Conservation (phyloP, 768 basidiomycete species). For the Rhizopogon vinicolor region DNA sequence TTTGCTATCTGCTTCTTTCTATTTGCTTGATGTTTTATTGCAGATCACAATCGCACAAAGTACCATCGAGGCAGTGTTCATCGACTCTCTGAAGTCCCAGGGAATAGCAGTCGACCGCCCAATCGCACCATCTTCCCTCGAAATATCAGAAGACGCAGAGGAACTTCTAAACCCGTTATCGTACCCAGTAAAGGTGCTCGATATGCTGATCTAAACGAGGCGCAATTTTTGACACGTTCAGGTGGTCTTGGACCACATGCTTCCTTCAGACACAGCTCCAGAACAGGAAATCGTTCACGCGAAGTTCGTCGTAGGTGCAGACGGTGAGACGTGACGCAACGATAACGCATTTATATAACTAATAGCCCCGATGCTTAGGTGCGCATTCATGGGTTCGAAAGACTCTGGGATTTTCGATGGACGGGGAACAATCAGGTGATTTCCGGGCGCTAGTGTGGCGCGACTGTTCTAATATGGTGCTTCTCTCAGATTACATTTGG, state of each 20-base stretch:
- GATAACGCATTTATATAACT: neutral
- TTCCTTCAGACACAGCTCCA: constrained; percentile 14
- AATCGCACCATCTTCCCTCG: constrained; percentile 24
- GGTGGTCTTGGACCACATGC: constrained; percentile 1
- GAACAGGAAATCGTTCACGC: constrained; percentile 30
- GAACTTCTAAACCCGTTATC: constrained; percentile 28
- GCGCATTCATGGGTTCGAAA: constrained; percentile 47
- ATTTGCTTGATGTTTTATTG: neutral
- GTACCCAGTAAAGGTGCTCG: constrained; percentile 27
- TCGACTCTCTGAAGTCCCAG: constrained; percentile 31
- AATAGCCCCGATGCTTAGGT: constrained; percentile 17
- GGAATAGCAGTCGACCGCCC: constrained; percentile 34
- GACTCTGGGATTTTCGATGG: constrained; percentile 37
- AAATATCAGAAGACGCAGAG: constrained; percentile 31
- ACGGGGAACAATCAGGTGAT: constrained; percentile 45
- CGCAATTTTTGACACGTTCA: neutral
- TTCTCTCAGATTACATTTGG: constrained; percentile 64
- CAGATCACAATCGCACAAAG: constrained; percentile 36
- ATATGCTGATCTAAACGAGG: neutral
- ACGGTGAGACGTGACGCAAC: constrained; percentile 18
- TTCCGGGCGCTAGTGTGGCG: neutral
- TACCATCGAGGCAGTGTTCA: constrained; percentile 37
- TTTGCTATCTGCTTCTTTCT: neutral
- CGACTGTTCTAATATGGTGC: neutral
- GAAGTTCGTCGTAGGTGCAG: constrained; percentile 33